Percentiles rank a stretch among this genome's conserved stretches.
Conservation (phyloP, 345 rosid genomes). For the Citrus cavaleriei region DNA sequence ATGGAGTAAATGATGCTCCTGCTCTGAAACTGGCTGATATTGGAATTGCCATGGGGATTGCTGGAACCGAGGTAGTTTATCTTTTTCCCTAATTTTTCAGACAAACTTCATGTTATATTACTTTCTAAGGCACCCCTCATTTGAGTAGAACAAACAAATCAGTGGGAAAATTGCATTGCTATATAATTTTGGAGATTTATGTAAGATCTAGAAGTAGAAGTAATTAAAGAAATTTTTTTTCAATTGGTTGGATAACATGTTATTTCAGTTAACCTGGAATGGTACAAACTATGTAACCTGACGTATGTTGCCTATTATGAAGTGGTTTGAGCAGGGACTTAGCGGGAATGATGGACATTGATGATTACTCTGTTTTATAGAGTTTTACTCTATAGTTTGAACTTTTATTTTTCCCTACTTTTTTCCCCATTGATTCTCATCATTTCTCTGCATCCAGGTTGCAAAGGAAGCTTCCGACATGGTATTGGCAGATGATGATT, state of each 20-base stretch:
- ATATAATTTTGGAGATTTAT: background rate
- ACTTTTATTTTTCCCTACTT: background rate
- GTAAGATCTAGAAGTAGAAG: background rate
- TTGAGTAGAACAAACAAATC: background rate
- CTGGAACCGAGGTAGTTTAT: constrained; percentile 56
- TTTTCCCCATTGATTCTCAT: background rate
- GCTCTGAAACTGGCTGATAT: constrained; percentile 63
- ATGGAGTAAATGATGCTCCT: constrained; percentile 72
- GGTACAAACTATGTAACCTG: background rate
- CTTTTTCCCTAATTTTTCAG: background rate
- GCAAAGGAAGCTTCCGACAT: constrained; percentile 85
- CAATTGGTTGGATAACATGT: background rate
- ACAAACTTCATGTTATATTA: background rate
- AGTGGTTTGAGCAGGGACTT: background rate
- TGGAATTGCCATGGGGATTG: constrained; percentile 71
- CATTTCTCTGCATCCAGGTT: constrained; percentile 34
- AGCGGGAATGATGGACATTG: background rate
- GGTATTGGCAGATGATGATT: constrained; percentile 80
- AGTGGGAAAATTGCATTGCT: background rate
- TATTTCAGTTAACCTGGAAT: background rate
- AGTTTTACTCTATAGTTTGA: background rate
- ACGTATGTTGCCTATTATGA: background rate
- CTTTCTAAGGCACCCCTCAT: background rate
- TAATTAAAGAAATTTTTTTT: background rate
- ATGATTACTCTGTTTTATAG: background rate